phyloP scores from a whole-genome alignment of 208 protist genomes.

The Crithidia thermophila region DNA sequence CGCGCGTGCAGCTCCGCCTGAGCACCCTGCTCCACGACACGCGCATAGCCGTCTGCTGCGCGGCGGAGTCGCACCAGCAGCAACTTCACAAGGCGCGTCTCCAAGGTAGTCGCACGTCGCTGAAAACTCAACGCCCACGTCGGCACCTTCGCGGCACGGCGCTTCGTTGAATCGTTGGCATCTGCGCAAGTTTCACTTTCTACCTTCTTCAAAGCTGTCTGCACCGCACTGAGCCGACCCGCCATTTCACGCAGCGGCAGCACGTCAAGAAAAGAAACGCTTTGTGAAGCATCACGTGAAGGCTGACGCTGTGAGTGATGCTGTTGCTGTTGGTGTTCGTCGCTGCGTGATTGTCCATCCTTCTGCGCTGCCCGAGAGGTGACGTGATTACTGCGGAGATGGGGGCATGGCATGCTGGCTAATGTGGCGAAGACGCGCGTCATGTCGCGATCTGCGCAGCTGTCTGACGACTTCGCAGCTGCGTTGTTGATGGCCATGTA shows the following conservation, averaged over 20 bases:
- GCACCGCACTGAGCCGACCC: background rate
- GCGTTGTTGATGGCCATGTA: slow-evolving; percentile 25
- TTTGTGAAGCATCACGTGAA: too few species aligned
- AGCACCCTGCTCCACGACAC: background rate
- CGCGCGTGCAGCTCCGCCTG: background rate
- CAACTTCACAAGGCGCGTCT: slow-evolving; percentile 28
- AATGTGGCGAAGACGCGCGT: too few species aligned
- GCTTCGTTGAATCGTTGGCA: background rate
- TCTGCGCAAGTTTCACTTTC: background rate
- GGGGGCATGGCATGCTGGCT: too few species aligned
- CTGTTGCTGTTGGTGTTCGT: too few species aligned
- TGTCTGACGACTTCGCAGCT: background rate
- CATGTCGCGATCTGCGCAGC: background rate
- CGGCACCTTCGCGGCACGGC: background rate
- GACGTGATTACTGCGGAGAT: too few species aligned
- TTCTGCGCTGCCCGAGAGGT: too few species aligned
- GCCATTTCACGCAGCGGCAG: too few species aligned
- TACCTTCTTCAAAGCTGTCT: background rate
- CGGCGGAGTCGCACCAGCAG: slow-evolving; percentile 21
- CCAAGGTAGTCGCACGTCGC: slow-evolving; percentile 20
- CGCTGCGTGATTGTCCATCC: too few species aligned
- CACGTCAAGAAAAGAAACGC: too few species aligned
- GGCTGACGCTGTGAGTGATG: too few species aligned
- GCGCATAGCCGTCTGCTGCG: slow-evolving; percentile 21
- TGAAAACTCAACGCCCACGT: slow-evolving; percentile 10